Percentiles rank a stretch among this genome's conserved stretches.
These are phyloP conservation scores for Cyphellophora attinorum DNA, from an alignment of 2,329 filamentous ascomycete species.

Conservation along the genomic window DNA sequence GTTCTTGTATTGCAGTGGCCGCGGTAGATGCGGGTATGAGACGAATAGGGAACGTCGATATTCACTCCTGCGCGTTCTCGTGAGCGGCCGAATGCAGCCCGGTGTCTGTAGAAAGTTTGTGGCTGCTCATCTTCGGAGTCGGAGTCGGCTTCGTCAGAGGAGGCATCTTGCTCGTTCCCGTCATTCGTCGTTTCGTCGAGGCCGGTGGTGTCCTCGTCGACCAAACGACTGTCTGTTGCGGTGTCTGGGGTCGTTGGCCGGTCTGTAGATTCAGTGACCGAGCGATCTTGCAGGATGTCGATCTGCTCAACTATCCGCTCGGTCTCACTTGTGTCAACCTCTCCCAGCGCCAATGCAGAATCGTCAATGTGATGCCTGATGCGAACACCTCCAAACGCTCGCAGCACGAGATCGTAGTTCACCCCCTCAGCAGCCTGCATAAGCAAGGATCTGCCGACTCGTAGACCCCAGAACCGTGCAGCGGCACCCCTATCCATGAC, in stretches of 20 bases:
- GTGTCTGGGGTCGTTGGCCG: conserved; percentile 14
- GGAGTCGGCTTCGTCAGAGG: neutral
- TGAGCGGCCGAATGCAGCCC: conserved; percentile 39
- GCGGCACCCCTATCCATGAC: conserved; percentile 36
- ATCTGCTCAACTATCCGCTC: conserved; percentile 32
- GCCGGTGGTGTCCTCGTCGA: conserved; percentile 2
- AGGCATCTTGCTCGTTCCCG: conserved; percentile 19
- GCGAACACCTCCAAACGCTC: conserved; percentile 52
- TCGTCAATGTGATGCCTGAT: conserved; percentile 22
- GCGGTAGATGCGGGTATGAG: conserved; percentile 48
- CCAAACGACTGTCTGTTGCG: neutral
- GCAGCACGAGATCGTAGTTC: conserved; percentile 48
- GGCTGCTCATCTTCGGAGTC: conserved; percentile 24
- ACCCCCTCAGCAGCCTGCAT: conserved; percentile 47
- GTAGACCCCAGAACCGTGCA: conserved; percentile 48
- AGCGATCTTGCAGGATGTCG: conserved; percentile 18
- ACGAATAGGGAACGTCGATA: conserved; percentile 42
- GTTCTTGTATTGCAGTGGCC: conserved; percentile 60
- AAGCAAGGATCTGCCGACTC: conserved; percentile 50
- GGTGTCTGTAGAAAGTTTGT: conserved; percentile 31
- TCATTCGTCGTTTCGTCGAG: conserved; percentile 15
- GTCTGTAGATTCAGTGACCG: conserved; percentile 13
- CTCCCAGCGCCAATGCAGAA: conserved; percentile 34
- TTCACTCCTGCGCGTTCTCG: conserved; percentile 43
- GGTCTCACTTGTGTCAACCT: conserved; percentile 38